These are phyloP conservation scores for Penicillium bialowiezense DNA, from an alignment of 495 filamentous ascomycete species.

Conservation along the genomic window DNA sequence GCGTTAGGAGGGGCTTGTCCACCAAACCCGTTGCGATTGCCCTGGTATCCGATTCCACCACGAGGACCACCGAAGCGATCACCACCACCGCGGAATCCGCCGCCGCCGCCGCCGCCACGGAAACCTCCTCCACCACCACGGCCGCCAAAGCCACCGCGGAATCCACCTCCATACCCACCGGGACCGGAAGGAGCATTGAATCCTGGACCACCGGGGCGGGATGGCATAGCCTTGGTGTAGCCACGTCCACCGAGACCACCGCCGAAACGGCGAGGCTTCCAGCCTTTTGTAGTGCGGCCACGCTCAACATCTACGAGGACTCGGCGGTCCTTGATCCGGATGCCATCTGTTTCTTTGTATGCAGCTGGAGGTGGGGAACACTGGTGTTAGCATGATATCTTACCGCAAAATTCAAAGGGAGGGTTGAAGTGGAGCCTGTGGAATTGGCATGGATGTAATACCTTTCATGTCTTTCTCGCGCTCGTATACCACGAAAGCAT, in stretches of 20 bases:
- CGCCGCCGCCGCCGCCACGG: slow-evolving; percentile 54
- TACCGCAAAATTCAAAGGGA: slow-evolving; percentile 8
- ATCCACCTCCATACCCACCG: slow-evolving; percentile 64
- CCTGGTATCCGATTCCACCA: slow-evolving; percentile 60
- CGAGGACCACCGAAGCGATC: slow-evolving; percentile 61
- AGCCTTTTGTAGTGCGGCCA: slow-evolving; percentile 89
- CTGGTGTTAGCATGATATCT: slow-evolving; percentile 34
- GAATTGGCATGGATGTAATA: slow-evolving; percentile 46
- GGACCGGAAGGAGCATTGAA: slow-evolving; percentile 64
- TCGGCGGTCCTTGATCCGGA: slow-evolving; percentile 86
- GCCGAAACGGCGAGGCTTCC: slow-evolving; percentile 89
- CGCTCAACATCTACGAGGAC: slow-evolving; percentile 96
- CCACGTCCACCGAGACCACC: slow-evolving; percentile 90
- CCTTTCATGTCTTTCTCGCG: slow-evolving; percentile 99
- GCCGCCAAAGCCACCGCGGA: slow-evolving; percentile 56
- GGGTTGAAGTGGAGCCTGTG: neutral
- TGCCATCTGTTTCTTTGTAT: slow-evolving; percentile 86
- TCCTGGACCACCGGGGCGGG: slow-evolving; percentile 63
- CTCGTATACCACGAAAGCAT: slow-evolving; percentile 97
- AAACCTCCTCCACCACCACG: slow-evolving; percentile 31
- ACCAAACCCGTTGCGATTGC: slow-evolving; percentile 56
- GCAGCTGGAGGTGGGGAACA: slow-evolving; percentile 51
- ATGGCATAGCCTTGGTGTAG: slow-evolving; percentile 79
- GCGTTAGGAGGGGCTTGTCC: slow-evolving; percentile 72
- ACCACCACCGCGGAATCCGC: slow-evolving; percentile 62